Evolutionary conservation across 2,329 filamentous ascomycete genomes (phyloP), one percentile per base, ranked within the genome.

Genomic region (Bipolaris cookei): DNA sequence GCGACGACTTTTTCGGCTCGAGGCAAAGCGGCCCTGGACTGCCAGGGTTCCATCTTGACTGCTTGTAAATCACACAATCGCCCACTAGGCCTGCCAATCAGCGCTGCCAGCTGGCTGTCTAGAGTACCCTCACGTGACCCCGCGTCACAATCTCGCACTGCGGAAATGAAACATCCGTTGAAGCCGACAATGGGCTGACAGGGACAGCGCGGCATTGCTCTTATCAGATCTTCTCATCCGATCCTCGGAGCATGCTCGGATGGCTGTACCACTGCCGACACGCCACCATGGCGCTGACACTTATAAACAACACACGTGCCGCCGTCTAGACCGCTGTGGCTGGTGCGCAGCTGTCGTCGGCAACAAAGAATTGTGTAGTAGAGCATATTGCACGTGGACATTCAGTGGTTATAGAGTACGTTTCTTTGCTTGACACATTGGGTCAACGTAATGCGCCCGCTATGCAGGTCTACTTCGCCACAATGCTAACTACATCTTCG

Each of bases 401-500:
- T 28, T 28, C 25, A 28, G 6, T 10, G 1, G 7, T 8, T 10
- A 8, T 8, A 30, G 4, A 4, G 13, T 30, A 8, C 28, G 4
- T 30, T 30, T 30, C 10, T 4, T 11, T 30, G 28, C 28, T 4
- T 10, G 10, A 30, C 10, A 30, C 28, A 13, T 30, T 11, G 28
- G 25, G 25, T 10, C 25, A 4, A 28, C 25, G 25, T 10, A 28
- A 28, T 28, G 25, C 6, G 7, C 28, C 28, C 11, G 34, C 14
- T 6, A n/a, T 16, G 34, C 34, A 16, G 11, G 20, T 45, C 28
- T 54, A 75, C 53, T 72, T 76, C 6, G 73, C 72, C 55, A 89
- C 84, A 70, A 89, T 88, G 53, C 84, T 87, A 45, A 89, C 86
- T 51, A 89, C 87, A 78, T 89, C 87, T 75, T 88, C 87, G 68